Conservation (phyloP, 208 protist species). For the Leishmania turanica region DNA sequence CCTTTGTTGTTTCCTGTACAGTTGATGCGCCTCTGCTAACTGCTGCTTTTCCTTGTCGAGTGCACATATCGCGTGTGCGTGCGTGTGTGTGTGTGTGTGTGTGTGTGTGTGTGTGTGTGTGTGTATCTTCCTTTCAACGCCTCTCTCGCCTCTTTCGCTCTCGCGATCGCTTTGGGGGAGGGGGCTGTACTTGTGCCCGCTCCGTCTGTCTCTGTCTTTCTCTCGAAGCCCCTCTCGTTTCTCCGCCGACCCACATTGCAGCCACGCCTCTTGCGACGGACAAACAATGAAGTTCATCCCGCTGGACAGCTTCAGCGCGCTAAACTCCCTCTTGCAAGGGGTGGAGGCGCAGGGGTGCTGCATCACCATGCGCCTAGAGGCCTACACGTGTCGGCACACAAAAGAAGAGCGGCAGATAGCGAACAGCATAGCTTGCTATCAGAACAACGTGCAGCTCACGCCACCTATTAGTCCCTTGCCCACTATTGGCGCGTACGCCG, state of each 20-base stretch:
- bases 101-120: not conserved
- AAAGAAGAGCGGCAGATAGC: slow-evolving; percentile 65
- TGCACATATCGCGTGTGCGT: not conserved
- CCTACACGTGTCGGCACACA: slow-evolving; percentile 81
- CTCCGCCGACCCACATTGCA: not conserved
- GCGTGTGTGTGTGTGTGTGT: not conserved
- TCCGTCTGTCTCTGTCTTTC: not conserved
- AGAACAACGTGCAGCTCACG: slow-evolving; percentile 51
- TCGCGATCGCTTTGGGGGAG: not conserved
- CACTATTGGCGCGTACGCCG: slow-evolving; percentile 9
- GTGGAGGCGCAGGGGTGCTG: slow-evolving; percentile 75
- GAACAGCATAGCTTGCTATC: slow-evolving; percentile 48
- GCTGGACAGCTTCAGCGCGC: slow-evolving; percentile 61
- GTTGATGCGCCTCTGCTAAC: not conserved
- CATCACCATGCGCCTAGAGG: slow-evolving; percentile 68
- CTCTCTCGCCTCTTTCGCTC: not conserved
- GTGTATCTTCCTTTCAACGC: not conserved
- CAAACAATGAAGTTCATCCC: slow-evolving; percentile 78
- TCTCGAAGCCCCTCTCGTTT: not conserved
- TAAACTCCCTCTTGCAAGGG: slow-evolving; percentile 73
- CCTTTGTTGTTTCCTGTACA: not conserved
- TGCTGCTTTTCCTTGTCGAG: not conserved
- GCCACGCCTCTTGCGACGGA: not conserved
- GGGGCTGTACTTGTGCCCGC: not conserved
- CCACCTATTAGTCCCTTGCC: slow-evolving; percentile 44